Evolutionary conservation across 495 filamentous ascomycete genomes (phyloP).

Genomic region (Lepidopterella palustris): DNA sequence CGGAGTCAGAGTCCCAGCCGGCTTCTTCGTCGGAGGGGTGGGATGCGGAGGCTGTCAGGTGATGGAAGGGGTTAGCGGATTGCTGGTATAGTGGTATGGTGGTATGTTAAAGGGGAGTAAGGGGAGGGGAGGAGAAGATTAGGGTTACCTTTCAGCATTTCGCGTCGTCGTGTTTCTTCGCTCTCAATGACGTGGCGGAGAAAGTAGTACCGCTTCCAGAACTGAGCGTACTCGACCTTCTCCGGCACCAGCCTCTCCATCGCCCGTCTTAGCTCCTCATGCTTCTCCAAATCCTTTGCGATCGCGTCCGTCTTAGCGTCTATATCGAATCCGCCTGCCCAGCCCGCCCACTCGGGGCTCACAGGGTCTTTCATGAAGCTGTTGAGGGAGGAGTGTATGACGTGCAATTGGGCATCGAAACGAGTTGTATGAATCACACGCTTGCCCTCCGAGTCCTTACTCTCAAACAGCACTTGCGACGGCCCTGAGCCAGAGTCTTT

Average conservation of each 20-base stretch:
- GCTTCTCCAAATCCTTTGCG: conserved; percentile 73
- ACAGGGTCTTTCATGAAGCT: conserved; percentile 79
- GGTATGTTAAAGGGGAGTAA: neutral
- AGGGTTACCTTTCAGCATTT: conserved; percentile 76
- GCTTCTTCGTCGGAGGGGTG: conserved; percentile 65
- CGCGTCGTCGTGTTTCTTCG: conserved; percentile 85
- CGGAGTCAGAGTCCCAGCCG: conserved; percentile 77
- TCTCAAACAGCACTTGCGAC: conserved; percentile 68
- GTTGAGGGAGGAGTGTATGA: conserved; percentile 79
- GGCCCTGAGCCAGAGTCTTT: conserved; percentile 26
- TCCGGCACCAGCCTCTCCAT: conserved; percentile 97
- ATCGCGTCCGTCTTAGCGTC: conserved; percentile 84
- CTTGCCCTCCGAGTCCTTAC: conserved; percentile 82
- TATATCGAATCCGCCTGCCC: conserved; percentile 69
- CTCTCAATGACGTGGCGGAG: conserved; percentile 87
- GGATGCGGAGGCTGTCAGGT: conserved; percentile 30
- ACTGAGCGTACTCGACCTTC: conserved; percentile 75
- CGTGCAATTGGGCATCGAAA: conserved; percentile 92
- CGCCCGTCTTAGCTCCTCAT: conserved; percentile 76
- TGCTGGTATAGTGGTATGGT: neutral
- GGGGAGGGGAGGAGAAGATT: neutral
- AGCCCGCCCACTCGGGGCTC: conserved; percentile 65
- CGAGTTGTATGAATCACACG: conserved; percentile 87
- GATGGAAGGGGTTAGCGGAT: neutral
- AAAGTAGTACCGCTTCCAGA: conserved; percentile 97